A percentile compares a stretch with the other conserved stretches of the same genome.
Evolutionary conservation across 805 yeast species (phyloP).

Genomic region (Wickerhamomyces strasburgensis): DNA sequence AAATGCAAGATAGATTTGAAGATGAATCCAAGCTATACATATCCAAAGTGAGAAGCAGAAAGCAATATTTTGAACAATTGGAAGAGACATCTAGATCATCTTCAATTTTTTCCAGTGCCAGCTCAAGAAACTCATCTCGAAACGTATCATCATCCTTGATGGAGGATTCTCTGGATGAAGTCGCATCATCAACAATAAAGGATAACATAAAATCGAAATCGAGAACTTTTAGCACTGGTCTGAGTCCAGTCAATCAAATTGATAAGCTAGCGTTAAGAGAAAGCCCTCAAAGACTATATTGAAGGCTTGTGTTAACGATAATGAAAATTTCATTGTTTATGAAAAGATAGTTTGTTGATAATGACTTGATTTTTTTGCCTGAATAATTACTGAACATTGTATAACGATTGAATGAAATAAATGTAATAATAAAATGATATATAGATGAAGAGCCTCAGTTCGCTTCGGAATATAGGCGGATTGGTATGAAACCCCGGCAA

Average conservation of each 20-base stretch:
- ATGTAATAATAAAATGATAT: too few species aligned
- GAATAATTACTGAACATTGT: too few species aligned
- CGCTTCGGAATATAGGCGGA: too few species aligned
- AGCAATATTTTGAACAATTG: conserved; percentile 18
- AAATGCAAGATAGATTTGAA: too few species aligned
- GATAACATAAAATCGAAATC: too few species aligned
- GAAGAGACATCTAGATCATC: neutral
- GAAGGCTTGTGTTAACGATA: conserved; percentile 17
- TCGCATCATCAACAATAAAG: too few species aligned
- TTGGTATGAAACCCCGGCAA: too few species aligned
- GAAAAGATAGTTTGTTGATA: conserved; percentile 16
- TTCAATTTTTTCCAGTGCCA: neutral
- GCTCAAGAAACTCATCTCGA: too few species aligned
- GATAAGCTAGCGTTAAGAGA: conserved; percentile 1
- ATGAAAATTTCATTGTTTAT: conserved; percentile 18
- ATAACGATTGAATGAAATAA: too few species aligned
- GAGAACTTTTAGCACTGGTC: neutral
- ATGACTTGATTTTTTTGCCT: too few species aligned
- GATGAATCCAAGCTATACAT: neutral
- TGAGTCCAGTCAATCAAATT: neutral
- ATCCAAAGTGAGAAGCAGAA: conserved; percentile 12
- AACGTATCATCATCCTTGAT: neutral
- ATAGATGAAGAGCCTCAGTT: too few species aligned
- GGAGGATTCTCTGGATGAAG: too few species aligned
- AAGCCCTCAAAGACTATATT: conserved; percentile 20